phyloP scores from a whole-genome alignment of 345 rosid genomes.

The Citrus trifoliata region DNA sequence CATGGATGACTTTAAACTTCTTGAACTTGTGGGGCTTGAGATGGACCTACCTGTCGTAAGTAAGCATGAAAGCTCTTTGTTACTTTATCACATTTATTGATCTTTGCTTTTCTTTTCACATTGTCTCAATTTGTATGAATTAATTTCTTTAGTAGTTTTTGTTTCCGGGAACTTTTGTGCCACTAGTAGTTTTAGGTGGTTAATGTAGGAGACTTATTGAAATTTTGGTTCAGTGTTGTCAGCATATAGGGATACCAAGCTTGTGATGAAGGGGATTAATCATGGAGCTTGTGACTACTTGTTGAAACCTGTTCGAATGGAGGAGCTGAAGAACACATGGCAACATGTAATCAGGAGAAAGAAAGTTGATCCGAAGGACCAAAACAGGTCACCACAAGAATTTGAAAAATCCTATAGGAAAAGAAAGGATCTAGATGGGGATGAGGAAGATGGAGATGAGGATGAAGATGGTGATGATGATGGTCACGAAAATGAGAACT shows the following conservation, averaged over 20 bases:
- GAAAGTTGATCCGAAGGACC: slow-evolving; percentile 37
- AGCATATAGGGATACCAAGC: slow-evolving; percentile 66
- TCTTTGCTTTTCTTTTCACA: neutral
- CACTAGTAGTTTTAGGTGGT: neutral
- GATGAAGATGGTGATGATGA: slow-evolving; percentile 61
- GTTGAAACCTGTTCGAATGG: slow-evolving; percentile 71
- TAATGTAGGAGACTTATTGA: neutral
- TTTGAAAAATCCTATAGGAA: slow-evolving; percentile 42
- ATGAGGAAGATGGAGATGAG: slow-evolving; percentile 65
- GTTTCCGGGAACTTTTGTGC: too few species aligned
- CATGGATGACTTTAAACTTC: slow-evolving; percentile 81
- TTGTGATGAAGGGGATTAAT: slow-evolving; percentile 78
- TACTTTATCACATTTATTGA: slow-evolving; percentile 1
- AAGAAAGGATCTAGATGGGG: slow-evolving; percentile 65
- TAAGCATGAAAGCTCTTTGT: slow-evolving; percentile 27
- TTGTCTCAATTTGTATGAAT: neutral
- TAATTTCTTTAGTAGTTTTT: too few species aligned
- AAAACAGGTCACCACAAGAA: slow-evolving; percentile 13
- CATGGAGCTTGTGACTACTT: slow-evolving; percentile 93
- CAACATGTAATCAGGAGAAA: slow-evolving; percentile 71
- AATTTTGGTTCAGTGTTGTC: slow-evolving; percentile 66
- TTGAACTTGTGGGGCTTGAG: slow-evolving; percentile 77
- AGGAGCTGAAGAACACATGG: slow-evolving; percentile 93
- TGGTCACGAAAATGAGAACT: slow-evolving; percentile 58
- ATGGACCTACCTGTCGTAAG: slow-evolving; percentile 85